These are phyloP conservation scores for Tylopilus plumbeoviolaceoides DNA, from an alignment of 768 basidiomycete species.

Conservation along the genomic window DNA sequence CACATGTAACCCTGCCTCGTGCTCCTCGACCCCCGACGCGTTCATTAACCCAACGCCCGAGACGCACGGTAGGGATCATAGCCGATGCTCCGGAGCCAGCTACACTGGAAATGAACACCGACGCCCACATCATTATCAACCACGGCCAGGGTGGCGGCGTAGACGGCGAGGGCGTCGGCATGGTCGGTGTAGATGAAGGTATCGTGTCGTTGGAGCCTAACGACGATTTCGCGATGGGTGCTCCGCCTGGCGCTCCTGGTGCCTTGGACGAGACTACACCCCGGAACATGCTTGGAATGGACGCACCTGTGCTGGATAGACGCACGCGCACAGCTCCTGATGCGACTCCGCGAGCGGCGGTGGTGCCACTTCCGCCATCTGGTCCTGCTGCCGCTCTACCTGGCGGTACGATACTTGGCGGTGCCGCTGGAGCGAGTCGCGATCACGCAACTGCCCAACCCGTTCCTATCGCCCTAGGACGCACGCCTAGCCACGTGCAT, in stretches of 20 bases:
- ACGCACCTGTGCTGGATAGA: conserved; percentile 26
- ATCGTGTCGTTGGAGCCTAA: conserved; percentile 76
- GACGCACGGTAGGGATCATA: conserved; percentile 48
- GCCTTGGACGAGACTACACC: conserved; percentile 46
- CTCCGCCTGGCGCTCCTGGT: conserved; percentile 87
- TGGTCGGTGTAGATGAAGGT: conserved; percentile 63
- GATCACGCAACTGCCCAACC: conserved; percentile 15
- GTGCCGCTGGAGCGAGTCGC: conserved; percentile 9
- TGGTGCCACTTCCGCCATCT: conserved; percentile 48
- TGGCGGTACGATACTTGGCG: conserved; percentile 16
- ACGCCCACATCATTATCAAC: conserved; percentile 52
- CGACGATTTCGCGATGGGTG: conserved; percentile 87
- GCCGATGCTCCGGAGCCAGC: conserved; percentile 35
- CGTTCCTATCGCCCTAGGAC: conserved; percentile 17
- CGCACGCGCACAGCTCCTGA: conserved; percentile 45
- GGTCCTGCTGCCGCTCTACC: conserved; percentile 11
- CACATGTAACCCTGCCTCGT: conserved; percentile 31
- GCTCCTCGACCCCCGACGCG: conserved; percentile 24
- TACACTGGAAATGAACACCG: conserved; percentile 38
- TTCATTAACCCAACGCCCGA: conserved; percentile 33
- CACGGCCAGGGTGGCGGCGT: conserved; percentile 38
- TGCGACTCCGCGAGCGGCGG: conserved; percentile 61
- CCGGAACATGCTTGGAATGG: conserved; percentile 27
- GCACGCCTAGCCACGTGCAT: conserved; percentile 32
- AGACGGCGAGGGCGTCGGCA: conserved; percentile 39